A percentile compares a stretch with the other conserved stretches of the same genome.
Conservation (phyloP, 2,329 filamentous ascomycete genomes). For the Chaetomiaceae sp. region DNA sequence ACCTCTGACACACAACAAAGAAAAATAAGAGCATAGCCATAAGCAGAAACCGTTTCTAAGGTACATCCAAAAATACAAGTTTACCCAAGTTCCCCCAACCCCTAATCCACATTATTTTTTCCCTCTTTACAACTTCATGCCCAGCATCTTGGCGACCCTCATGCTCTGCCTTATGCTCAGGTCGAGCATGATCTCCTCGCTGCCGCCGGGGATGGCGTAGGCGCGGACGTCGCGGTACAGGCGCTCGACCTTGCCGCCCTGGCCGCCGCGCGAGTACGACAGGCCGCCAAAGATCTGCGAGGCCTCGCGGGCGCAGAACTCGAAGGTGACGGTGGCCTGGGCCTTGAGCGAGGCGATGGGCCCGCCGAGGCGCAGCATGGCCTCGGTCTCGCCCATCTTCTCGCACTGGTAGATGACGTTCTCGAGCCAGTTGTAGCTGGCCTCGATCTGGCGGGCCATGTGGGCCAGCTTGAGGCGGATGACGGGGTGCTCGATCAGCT, state of each 20-base stretch:
- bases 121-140: constrained; percentile 81
- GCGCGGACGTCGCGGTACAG: constrained; percentile 92
- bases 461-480: constrained; percentile 97
- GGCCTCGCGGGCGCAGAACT: constrained; percentile 95
- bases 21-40: too few species aligned
- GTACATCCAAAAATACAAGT: too few species aligned
- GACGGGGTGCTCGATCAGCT: constrained; percentile 92
- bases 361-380: constrained; percentile 91
- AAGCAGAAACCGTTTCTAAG: too few species aligned
- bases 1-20: too few species aligned
- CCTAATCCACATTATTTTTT: background rate
- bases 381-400: constrained; percentile 89
- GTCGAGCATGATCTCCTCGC: constrained; percentile 98
- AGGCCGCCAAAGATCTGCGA: constrained; percentile 96
- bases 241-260: constrained; percentile 92
- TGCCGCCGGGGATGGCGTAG: constrained; percentile 92
- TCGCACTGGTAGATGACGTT: constrained; percentile 90
- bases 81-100: background rate
- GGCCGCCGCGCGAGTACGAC: constrained; percentile 86
- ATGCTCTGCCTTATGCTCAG: constrained; percentile 81
- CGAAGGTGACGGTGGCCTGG: constrained; percentile 88
- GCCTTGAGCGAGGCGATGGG: constrained; percentile 93
- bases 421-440: constrained; percentile 95
- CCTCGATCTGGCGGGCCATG: constrained; percentile 97
- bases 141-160: constrained; percentile 78